Conservation (phyloP, 257 asterid species). For the Forsythia viridissima region DNA sequence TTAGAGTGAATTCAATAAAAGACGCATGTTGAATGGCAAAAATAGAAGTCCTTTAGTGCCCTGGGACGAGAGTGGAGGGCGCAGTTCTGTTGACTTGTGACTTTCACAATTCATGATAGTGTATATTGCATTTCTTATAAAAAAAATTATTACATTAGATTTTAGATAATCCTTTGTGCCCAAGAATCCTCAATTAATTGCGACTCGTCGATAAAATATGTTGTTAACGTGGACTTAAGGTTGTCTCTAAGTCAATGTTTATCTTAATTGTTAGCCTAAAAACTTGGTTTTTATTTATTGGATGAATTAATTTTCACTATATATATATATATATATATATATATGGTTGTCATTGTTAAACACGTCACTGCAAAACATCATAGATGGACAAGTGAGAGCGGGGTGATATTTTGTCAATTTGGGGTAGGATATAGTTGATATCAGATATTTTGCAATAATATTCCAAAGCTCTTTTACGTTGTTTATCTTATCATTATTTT, state of each 20-base stretch:
- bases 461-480: too few species aligned
- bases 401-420: too few species aligned
- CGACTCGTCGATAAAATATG: slow-evolving; percentile 21
- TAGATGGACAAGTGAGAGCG: too few species aligned
- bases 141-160: not conserved
- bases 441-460: too few species aligned
- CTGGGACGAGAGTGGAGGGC: too few species aligned
- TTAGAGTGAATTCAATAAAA: not conserved
- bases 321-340: not conserved
- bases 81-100: too few species aligned
- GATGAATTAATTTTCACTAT: slow-evolving; percentile 5
- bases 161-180: not conserved
- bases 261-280: slow-evolving; percentile 13
- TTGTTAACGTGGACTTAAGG: slow-evolving; percentile 24
- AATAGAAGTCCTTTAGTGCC: too few species aligned
- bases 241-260: slow-evolving; percentile 33
- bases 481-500: too few species aligned
- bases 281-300: slow-evolving; percentile 26
- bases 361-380: too few species aligned
- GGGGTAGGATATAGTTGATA: too few species aligned
- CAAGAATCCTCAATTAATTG: slow-evolving; percentile 14
- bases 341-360: not conserved
- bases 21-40: not conserved
- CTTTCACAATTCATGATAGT: too few species aligned
- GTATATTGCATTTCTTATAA: not conserved